Evolutionary conservation across 2,329 filamentous ascomycete species (phyloP).

Genomic region (Monilinia polystroma): DNA sequence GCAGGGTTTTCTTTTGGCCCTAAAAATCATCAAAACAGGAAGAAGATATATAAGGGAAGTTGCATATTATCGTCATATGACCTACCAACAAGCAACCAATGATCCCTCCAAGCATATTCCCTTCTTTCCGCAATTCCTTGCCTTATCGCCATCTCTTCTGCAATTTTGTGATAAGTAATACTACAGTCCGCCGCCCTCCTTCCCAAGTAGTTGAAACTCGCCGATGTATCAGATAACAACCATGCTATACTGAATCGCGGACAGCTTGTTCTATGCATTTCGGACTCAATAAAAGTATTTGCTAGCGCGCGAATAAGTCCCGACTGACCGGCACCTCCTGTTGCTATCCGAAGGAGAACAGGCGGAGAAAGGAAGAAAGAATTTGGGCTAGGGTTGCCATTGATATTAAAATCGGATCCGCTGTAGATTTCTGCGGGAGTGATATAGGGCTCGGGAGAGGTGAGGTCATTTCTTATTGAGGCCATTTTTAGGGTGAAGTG

Average conservation of each 20-base stretch:
- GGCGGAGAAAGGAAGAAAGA: background rate
- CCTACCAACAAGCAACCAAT: conserved; percentile 47
- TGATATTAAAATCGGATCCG: background rate
- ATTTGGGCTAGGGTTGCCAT: background rate
- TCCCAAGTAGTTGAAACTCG: conserved; percentile 47
- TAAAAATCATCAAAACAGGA: background rate
- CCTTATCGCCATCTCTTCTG: conserved; percentile 47
- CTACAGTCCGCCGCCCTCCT: conserved; percentile 45
- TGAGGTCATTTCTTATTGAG: conserved; percentile 4
- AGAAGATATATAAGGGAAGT: background rate
- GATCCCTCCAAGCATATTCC: conserved; percentile 49
- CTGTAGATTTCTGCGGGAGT: conserved; percentile 23
- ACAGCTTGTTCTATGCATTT: conserved; percentile 36
- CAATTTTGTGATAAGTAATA: conserved; percentile 47
- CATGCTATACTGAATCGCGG: conserved; percentile 46
- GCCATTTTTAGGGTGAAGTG: conserved; percentile 4
- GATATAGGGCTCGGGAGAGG: conserved; percentile 18
- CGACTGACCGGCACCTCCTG: conserved; percentile 40
- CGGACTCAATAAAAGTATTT: conserved; percentile 42
- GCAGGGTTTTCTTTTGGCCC: conserved; percentile 41
- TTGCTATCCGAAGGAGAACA: conserved; percentile 38
- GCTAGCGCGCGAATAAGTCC: conserved; percentile 42
- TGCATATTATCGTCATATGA: background rate
- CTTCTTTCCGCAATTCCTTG: conserved; percentile 43
- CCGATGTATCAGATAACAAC: conserved; percentile 48